Percentiles rank a stretch among this genome's conserved stretches.
phyloP scores from a whole-genome alignment of 441 rosid species.

The Adansonia rubrostipa region DNA sequence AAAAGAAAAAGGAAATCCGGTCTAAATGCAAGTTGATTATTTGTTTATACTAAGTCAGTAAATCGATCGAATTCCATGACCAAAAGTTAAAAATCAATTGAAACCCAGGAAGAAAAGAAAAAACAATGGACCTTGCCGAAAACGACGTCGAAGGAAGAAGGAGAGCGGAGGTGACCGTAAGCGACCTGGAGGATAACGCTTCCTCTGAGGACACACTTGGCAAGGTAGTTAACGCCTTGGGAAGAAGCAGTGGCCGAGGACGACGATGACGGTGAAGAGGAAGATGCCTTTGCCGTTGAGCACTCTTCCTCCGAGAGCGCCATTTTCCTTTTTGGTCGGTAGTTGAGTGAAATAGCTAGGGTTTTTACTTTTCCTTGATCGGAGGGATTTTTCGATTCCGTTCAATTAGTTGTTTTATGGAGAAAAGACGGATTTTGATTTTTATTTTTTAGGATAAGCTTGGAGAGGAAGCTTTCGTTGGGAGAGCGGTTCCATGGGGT shows the following conservation, averaged over 20 bases:
- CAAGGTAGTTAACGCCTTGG: conserved; percentile 63
- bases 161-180: conserved; percentile 76
- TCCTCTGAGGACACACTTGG: conserved; percentile 86
- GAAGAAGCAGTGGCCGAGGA: conserved; percentile 41
- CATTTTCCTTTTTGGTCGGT: conserved; percentile 40
- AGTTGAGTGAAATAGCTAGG: conserved; percentile 32
- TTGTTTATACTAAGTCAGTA: background rate
- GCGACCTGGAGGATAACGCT: conserved; percentile 88
- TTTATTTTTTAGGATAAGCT: background rate
- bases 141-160: conserved; percentile 72
- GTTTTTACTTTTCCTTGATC: conserved; percentile 28
- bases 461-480: background rate
- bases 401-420: background rate
- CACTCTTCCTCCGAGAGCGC: conserved; percentile 97
- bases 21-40: conserved; percentile 11
- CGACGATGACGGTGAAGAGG: conserved; percentile 61
- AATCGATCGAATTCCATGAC: conserved; percentile 13
- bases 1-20: background rate
- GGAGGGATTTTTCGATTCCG: conserved; percentile 7
- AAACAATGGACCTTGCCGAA: conserved; percentile 70
- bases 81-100: background rate
- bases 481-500: background rate
- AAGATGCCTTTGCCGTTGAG: conserved; percentile 70
- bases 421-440: conserved; percentile 3
- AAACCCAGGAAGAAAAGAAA: background rate